Base-by-base conservation (phyloP, 176 grass and related monocot genomes). In the Dendrocalamus sinicus region DNA sequence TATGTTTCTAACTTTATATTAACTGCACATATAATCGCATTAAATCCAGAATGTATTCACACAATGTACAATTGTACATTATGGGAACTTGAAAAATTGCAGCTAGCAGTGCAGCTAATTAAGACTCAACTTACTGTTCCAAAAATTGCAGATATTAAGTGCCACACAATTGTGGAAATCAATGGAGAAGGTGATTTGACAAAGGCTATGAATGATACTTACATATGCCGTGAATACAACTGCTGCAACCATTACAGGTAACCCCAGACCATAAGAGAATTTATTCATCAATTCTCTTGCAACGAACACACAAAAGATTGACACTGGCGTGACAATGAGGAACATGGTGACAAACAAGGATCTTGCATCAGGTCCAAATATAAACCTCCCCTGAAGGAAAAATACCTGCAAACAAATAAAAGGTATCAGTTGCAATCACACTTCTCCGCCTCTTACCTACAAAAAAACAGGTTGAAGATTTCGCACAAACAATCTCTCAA, bases 301-400 rank as follows among this genome's bases (percentile, higher is more conserved):
- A 43, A 98, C 91, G 12, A 98, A 95, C 61, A 77, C 83, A 89
- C 93, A 98, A 76, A 98, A 98, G 61, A 98, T 76, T 6, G 91
- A 84, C 77, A 91, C 93, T 12, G 93, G 96, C 12, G 83, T 75
- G 1, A 95, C 79, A 69, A 98, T 95, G 60, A 98, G 93, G 72
- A 95, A 92, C 86, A 98, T 91, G 24, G 93, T 98, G 74, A 98
- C 81, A 85, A 95, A 95, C 83, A 95, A 78, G n/a, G 96, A 98
- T 82, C 93, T 89, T 39, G 87, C 93, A 82, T 98, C 96, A 26
- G 96, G 96, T 32, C 95, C 96, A 86, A 98, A 98, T 87, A 98
- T 83, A 85, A 98, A 95, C 80, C 91, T 93, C 91, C 96, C 96
- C 88, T 88, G 45, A 58, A 98, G 88, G 69, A 98, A 81, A 90